Evolutionary conservation across 208 protist species (phyloP), one percentile per base, ranked within the genome.

Genomic region (Leishmania guyanensis): DNA sequence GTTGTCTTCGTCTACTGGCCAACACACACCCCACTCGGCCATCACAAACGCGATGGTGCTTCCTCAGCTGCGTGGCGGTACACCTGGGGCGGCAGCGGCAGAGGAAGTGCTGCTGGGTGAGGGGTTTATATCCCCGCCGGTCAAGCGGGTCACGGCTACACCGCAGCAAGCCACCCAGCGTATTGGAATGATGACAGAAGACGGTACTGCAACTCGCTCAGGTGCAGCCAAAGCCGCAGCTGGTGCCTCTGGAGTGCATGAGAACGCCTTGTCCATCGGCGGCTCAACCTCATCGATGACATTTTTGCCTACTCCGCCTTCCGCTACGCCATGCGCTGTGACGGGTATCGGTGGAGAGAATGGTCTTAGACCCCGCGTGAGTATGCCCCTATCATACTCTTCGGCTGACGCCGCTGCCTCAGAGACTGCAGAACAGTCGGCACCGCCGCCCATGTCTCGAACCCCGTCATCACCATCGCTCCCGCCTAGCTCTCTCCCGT

Each of bases 21-120:
- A 74, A 51, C 62, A 75, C 64, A 79, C 66, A 54, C 80, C 80
- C 8, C 56, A 70, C 26, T 29, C 26, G 5, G 16, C 29, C 1
- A 62, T 43, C 4, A 53, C 51, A 16, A 62, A 22, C 51, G 72
- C 1, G 51, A 33, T 2, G n/a, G 72, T 14, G n/a, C 6, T 33
- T 56, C 14, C 72, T 76, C 53, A 53, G 46, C 51, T 16, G 51
- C 16, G 53, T 51, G 53, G 20, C 10, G 65, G 4, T 66, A 50
- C 43, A 64, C 43, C 43, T 20, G 58, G 43, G 5, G 9, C 64
- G 22, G 56, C 58, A 26, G 43, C 39, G 8, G 54, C 54, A 53
- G 48, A 79, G 48, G 85, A 88, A 14, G n/a, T 75, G 39, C 60
- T 87, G 66, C 69, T 81, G 9, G 79, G 79, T 36, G 75, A 84